Evolutionary conservation across 441 rosid genomes (phyloP), one percentile per base, ranked within the genome.

Genomic region (Heliophila coronopifolia): DNA sequence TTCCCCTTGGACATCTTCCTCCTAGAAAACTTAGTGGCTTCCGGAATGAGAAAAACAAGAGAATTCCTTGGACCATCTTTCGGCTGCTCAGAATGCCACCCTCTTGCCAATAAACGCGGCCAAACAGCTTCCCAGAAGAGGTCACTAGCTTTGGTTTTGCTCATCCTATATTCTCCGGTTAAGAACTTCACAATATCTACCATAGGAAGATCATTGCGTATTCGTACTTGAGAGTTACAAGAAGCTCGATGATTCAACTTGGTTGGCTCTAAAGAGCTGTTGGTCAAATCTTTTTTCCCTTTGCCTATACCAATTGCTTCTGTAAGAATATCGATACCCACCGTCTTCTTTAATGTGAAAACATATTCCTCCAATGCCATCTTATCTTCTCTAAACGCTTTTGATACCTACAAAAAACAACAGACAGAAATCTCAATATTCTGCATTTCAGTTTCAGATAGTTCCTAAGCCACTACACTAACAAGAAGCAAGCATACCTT

Each of bases 41-140:
- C 83, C 1, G 94, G 94, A 15, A 77, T 23, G 50, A 87, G 86
- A 70, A 81, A 87, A 41, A 87, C 88, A 67, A 79, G 69, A 33
- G 84, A 72, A 47, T 77, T 66, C 71, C 56, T 80, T 6, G 71
- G 59, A 30, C 73, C 66, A 61, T 74, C 70, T 49, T 70, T 55
- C 4, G 92, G 92, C 65, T 83, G 86, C 81, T 88, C 92, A 2
- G 93, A 89, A 53, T 81, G 88, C 95, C 97, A 89, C 18, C 95
- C 95, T 71, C 84, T 73, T 25, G 93, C 97, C 67, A 83, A 67
- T 49, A 89, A 69, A 31, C 90, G 88, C 19, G 97, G 97, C 97
- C 97, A 89, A 48, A 89, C 90, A 67, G 97, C 95, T 72, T 85
- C 95, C 97, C 95, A 85, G 70, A 89, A 89, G 57, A 89, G 78